Base-by-base conservation (phyloP, 306 rosid species). In the Pyrus pyrifolia region DNA sequence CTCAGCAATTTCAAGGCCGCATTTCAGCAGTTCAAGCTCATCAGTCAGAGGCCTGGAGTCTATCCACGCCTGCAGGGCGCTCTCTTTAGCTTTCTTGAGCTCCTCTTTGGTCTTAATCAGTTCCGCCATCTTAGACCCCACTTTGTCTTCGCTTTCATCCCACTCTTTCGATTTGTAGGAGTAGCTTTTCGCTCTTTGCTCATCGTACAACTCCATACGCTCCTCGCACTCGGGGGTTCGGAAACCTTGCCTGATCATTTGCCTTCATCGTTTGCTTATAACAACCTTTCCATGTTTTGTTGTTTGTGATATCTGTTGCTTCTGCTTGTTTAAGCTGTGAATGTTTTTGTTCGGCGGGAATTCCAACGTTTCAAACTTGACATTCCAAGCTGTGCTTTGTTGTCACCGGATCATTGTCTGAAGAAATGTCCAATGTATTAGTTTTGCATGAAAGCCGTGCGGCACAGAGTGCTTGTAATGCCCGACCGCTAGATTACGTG, bases 21-120 rank as follows among this genome's bases (percentile, higher is more conserved):
- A 55, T 70, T 88, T 90, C 67, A 80, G 73, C 75, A 38, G 82
- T 45, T 87, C 89, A 3, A 90, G 89, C 76, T 87, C 85, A 33
- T 87, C 93, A 53, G 84, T 83, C 80, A 83, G 86, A 67, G 90
- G 90, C 77, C 75, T 79, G n/a, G 93, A 85, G 76, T 88, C 93
- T 25, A 85, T 88, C 91, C 96, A 88, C 23, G 89, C 86, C 52
- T 88, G 91, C 44, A 59, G 70, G 14, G 81, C 67, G 27, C 76
- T 65, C 71, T 90, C 93, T 75, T 78, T 90, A 15, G 91, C 93
- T 62, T 27, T 76, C 33, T n/a, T 72, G 40, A 86, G 76, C 67
- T 83, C 85, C 45, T 81, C 76, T 69, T 80, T 80, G 65, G 80
- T 74, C 73, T 70, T 78, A 8, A 70, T 79, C 46, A 88, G 83